phyloP scores from a whole-genome alignment of 2,329 filamentous ascomycete species.

The Alternaria sp. region DNA sequence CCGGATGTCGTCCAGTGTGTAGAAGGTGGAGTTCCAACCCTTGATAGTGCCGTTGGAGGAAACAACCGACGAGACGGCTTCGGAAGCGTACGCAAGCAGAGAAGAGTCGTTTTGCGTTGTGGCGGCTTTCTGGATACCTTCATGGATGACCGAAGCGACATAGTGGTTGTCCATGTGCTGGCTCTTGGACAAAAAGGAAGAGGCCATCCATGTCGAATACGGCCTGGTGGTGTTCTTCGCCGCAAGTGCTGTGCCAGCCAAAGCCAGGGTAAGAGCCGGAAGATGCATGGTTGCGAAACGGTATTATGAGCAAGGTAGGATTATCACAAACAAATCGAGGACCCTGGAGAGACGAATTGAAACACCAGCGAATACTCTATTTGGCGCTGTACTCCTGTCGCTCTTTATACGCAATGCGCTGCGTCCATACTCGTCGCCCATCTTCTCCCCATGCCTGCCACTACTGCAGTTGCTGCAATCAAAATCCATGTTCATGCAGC shows the following conservation, averaged over 20 bases:
- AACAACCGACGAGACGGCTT: slow-evolving; percentile 60
- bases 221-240: slow-evolving; percentile 34
- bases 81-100: slow-evolving; percentile 57
- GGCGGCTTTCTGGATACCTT: slow-evolving; percentile 59
- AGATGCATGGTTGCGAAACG: slow-evolving; percentile 36
- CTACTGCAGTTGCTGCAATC: slow-evolving; percentile 19
- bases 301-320: slow-evolving; percentile 20
- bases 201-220: slow-evolving; percentile 56
- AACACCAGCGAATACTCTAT: slow-evolving; percentile 1
- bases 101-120: slow-evolving; percentile 55
- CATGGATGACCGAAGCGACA: slow-evolving; percentile 58
- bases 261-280: slow-evolving; percentile 31
- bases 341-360: not conserved
- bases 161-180: slow-evolving; percentile 56
- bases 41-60: slow-evolving; percentile 58
- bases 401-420: slow-evolving; percentile 16
- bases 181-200: slow-evolving; percentile 58
- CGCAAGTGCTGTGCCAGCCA: slow-evolving; percentile 34
- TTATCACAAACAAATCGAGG: not conserved
- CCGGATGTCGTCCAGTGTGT: slow-evolving; percentile 61
- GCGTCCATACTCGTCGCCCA: not conserved
- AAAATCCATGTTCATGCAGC: slow-evolving; percentile 24
- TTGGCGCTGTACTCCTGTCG: not conserved
- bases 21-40: slow-evolving; percentile 58
- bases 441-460: slow-evolving; percentile 4